These are phyloP conservation scores for Ceratobasidium sp. DNA, from an alignment of 1,284 basidiomycete genomes.

Conservation along the genomic window DNA sequence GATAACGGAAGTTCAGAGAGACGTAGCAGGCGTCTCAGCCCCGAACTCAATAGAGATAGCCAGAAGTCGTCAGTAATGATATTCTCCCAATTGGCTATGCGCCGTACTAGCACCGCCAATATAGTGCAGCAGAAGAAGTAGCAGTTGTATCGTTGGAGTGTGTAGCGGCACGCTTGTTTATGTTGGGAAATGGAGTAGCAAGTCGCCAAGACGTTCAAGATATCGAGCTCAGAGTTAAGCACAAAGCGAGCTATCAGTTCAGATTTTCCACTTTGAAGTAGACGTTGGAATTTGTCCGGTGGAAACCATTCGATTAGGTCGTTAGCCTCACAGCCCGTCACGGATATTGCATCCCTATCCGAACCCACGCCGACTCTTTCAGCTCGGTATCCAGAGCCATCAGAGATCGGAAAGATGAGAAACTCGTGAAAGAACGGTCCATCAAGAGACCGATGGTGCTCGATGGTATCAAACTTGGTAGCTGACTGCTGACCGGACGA, in stretches of 20 bases:
- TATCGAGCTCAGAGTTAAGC: slow-evolving; percentile 1
- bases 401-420: not conserved
- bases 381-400: slow-evolving; percentile 8
- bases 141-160: slow-evolving; percentile 33
- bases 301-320: slow-evolving; percentile 26
- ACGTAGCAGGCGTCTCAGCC: too few species aligned
- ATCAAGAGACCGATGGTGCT: slow-evolving; percentile 1
- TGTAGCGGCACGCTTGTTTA: not conserved
- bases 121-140: slow-evolving; percentile 31
- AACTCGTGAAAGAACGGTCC: slow-evolving; percentile 25
- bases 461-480: not conserved
- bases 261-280: too few species aligned
- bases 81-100: slow-evolving; percentile 5
- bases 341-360: not conserved
- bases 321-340: not conserved
- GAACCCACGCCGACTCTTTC: slow-evolving; percentile 22
- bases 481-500: not conserved
- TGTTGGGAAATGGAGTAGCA: slow-evolving; percentile 11
- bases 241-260: not conserved
- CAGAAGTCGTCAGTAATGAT: not conserved
- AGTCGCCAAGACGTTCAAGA: slow-evolving; percentile 5
- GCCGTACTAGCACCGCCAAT: not conserved
- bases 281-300: not conserved
- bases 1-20: too few species aligned
- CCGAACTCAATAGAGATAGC: not conserved